Evolutionary conservation across 345 rosid species (phyloP).

Genomic region (Populus euphratica): DNA sequence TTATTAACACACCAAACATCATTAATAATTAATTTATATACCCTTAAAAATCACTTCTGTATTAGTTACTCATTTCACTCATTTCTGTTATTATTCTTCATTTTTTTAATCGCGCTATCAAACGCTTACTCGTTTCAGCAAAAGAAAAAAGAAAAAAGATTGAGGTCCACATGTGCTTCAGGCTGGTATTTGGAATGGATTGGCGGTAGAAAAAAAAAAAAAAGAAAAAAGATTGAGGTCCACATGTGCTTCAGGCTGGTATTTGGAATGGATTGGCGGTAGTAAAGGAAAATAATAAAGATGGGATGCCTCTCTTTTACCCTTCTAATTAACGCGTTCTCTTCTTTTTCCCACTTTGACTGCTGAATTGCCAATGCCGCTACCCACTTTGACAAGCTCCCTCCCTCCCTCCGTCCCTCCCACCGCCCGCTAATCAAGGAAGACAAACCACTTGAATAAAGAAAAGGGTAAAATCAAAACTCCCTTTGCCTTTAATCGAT

Average conservation of each 20-base stretch:
- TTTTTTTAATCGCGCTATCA: no score
- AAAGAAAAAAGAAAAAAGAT: no score
- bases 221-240: background rate
- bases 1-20: no score
- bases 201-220: background rate
- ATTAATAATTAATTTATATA: no score
- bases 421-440: slow-evolving; percentile 10
- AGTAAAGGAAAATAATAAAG: background rate
- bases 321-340: background rate
- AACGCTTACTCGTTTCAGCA: no score
- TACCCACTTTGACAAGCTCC: background rate
- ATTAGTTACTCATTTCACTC: no score
- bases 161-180: background rate
- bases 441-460: background rate
- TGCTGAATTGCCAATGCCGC: background rate
- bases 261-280: background rate
- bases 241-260: background rate
- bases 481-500: background rate
- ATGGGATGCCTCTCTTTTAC: background rate
- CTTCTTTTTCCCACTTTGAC: background rate
- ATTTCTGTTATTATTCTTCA: no score
- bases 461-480: slow-evolving; percentile 2
- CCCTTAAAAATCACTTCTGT: no score
- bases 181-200: background rate
- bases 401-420: no score